These are phyloP conservation scores for Penicillium atrosanguineum DNA, from an alignment of 495 filamentous ascomycete genomes.

Conservation along the genomic window DNA sequence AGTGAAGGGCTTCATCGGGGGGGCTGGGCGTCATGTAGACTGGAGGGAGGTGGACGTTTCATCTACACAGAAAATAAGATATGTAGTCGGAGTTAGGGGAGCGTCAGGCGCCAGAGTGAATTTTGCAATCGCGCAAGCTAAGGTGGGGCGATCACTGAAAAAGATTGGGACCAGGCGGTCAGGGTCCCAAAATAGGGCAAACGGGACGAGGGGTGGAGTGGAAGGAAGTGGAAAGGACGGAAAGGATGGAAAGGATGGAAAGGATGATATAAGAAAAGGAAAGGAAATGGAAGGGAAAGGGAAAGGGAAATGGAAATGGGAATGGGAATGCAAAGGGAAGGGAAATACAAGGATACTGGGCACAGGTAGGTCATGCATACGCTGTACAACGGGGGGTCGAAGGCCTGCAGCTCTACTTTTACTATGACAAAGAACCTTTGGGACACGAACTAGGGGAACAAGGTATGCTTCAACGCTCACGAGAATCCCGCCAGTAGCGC, in stretches of 20 bases:
- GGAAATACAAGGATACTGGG: not conserved
- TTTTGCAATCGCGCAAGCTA: slow-evolving; percentile 34
- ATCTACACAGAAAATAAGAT: slow-evolving; percentile 34
- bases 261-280: slow-evolving; percentile 17
- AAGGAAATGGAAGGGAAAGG: not conserved
- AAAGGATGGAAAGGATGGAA: slow-evolving; percentile 1
- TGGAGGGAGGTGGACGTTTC: slow-evolving; percentile 33
- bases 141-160: slow-evolving; percentile 33
- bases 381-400: no score
- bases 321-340: not conserved
- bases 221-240: not conserved
- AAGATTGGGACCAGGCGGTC: slow-evolving; percentile 13
- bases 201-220: slow-evolving; percentile 1
- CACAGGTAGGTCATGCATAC: not conserved
- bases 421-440: no score
- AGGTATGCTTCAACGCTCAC: no score
- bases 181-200: slow-evolving; percentile 8
- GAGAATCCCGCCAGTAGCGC: not conserved
- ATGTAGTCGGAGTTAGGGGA: slow-evolving; percentile 1
- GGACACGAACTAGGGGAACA: no score
- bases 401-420: no score
- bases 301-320: no score
- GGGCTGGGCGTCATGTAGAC: slow-evolving; percentile 62
- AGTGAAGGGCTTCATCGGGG: slow-evolving; percentile 62
- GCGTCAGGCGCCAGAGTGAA: slow-evolving; percentile 8